phyloP scores from a whole-genome alignment of 768 basidiomycete genomes.

The Lactarius vividus region DNA sequence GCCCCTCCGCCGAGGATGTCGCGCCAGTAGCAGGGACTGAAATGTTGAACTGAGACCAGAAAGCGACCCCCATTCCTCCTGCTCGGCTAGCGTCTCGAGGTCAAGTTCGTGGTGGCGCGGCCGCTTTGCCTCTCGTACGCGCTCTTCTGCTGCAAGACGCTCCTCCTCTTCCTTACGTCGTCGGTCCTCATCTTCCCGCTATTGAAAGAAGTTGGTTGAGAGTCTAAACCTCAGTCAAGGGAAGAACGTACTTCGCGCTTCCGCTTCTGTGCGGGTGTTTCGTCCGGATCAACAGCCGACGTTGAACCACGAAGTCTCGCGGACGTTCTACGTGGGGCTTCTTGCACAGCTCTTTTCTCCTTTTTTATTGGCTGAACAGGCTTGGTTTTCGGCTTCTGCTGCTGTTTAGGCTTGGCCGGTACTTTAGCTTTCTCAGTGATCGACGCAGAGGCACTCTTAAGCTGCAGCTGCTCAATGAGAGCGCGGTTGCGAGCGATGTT shows the following conservation, averaged over 20 bases:
- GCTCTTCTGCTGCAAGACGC: conserved; percentile 58
- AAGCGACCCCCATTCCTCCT: conserved; percentile 46
- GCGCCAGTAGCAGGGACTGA: conserved; percentile 37
- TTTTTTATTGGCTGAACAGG: conserved; percentile 59
- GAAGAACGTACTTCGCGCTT: conserved; percentile 56
- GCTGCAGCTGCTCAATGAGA: conserved; percentile 66
- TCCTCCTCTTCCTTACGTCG: conserved; percentile 60
- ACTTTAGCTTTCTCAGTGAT: conserved; percentile 44
- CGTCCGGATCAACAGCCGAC: conserved; percentile 53
- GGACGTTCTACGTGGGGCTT: conserved; percentile 61
- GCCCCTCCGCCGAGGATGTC: conserved; percentile 42
- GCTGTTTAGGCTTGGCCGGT: conserved; percentile 22
- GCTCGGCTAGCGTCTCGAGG: conserved; percentile 45
- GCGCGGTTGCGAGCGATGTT: conserved; percentile 81
- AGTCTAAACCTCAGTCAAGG: background rate
- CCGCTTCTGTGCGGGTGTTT: conserved; percentile 59
- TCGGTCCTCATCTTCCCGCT: conserved; percentile 52
- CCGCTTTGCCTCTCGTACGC: conserved; percentile 56
- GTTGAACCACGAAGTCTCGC: conserved; percentile 49
- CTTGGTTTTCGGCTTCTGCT: conserved; percentile 48
- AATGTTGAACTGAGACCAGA: conserved; percentile 47
- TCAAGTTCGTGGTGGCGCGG: conserved; percentile 69
- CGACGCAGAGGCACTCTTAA: conserved; percentile 52
- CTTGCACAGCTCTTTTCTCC: conserved; percentile 43
- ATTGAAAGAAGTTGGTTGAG: background rate